Evolutionary conservation across 1,284 basidiomycete species (phyloP), one percentile per base, ranked within the genome.

Genomic region (Leccinum proximum): DNA sequence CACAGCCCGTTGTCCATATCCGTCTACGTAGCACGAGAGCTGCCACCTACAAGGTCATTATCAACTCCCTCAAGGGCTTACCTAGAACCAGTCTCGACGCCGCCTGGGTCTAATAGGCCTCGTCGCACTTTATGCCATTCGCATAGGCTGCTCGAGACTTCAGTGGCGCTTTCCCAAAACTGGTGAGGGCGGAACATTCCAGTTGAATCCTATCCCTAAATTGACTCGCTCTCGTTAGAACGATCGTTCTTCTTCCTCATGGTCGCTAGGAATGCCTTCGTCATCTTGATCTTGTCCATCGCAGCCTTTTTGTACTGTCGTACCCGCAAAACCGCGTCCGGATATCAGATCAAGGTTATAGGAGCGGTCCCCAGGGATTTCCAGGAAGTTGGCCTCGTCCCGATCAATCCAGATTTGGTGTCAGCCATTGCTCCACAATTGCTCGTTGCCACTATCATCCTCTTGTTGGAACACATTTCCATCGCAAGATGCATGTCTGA

Each of bases 381-480:
- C 74, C 84, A 87, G 75, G 82, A 97, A 72, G 86, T 98, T 66
- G 87, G 89, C 9, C 80, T 79, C 60, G 94, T 95, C 0, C 70
- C 73, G n/a, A 86, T 98, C 66, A 84, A 91, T 70, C 68, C 70
- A 2, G 70, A 81, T 6, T 81, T 98, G 35, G 76, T 98, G 50
- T 72, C 74, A 1, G 91, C 91, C 2, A 81, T 98, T 64, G 92
- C 84, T 4, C 79, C 87, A 11, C 82, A 97, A 69, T 79, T 99
- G 4, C 96, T 96, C 2, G 91, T 97, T 13, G 92, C 96, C 53
- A 96, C 95, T 6, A 97, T 99, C 74, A 93, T 99, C 70, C 83
- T 99, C 56, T 82, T 99, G 14, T 84, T 99, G 61, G 97, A 99
- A 77, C 97, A 99, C 79, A 98, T 99, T 68, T 92, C 96, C 59